Percentiles rank a stretch among this genome's conserved stretches.
These are phyloP conservation scores for Rhododendron mucronatum DNA, from an alignment of 148 eudicot genomes.

Conservation along the genomic window DNA sequence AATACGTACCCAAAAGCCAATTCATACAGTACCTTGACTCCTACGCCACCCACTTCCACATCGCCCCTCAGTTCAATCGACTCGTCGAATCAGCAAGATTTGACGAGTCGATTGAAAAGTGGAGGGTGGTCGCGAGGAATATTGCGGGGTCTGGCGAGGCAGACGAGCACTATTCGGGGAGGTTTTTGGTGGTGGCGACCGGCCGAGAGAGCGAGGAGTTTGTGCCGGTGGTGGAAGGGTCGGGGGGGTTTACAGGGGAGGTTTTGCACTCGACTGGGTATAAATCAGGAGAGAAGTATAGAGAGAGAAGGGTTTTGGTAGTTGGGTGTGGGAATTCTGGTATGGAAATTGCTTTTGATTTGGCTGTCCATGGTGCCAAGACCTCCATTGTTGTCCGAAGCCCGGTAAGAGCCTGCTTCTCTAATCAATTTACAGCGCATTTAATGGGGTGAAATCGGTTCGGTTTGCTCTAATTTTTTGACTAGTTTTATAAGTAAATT, in stretches of 20 bases:
- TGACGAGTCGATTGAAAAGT: constrained; percentile 26
- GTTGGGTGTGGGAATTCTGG: constrained; percentile 91
- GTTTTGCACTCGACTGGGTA: constrained; percentile 56
- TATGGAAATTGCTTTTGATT: constrained; percentile 74
- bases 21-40: constrained; percentile 59
- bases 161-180: constrained; percentile 49
- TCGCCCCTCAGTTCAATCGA: constrained; percentile 39
- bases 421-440: too few relatives aligned
- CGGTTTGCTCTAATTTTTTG: too few relatives aligned
- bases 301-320: constrained; percentile 51
- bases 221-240: constrained; percentile 57
- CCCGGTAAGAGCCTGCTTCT: constrained; percentile 33
- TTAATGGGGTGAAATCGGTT: too few relatives aligned
- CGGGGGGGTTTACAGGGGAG: constrained; percentile 45
- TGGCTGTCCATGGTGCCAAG: constrained; percentile 43
- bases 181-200: constrained; percentile 70
- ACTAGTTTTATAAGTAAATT: too few relatives aligned
- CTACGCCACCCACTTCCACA: constrained; percentile 47
- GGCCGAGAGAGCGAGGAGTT: constrained; percentile 58
- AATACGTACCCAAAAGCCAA: constrained; percentile 29
- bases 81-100: constrained; percentile 42
- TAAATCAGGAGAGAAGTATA: constrained; percentile 46
- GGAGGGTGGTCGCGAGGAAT: constrained; percentile 38
- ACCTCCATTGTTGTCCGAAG: constrained; percentile 67
- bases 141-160: constrained; percentile 5